These are phyloP conservation scores for Inonotus obliquus DNA, from an alignment of 1,284 basidiomycete genomes.

Conservation along the genomic window DNA sequence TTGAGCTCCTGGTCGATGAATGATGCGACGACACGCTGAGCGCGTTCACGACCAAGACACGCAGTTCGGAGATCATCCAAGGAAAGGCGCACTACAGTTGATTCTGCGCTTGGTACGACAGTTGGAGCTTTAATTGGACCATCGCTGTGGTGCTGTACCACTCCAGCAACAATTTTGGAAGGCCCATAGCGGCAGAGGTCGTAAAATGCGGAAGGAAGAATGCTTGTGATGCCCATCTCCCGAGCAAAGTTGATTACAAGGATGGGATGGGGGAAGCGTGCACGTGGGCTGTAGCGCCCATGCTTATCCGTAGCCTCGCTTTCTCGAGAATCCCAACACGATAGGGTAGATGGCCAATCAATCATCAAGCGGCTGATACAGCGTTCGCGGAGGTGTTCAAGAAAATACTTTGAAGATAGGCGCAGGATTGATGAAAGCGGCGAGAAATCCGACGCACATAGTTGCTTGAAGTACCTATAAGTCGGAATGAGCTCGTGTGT, in stretches of 20 bases:
- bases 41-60: conserved; percentile 57
- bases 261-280: conserved; percentile 49
- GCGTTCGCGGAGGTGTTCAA: conserved; percentile 51
- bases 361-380: conserved; percentile 50
- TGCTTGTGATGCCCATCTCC: conserved; percentile 48
- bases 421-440: conserved; percentile 56
- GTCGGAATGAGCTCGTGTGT: neutral
- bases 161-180: conserved; percentile 56
- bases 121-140: conserved; percentile 21
- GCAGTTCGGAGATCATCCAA: conserved; percentile 43
- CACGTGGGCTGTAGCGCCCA: conserved; percentile 45
- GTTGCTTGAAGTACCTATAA: conserved; percentile 37
- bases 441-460: conserved; percentile 48
- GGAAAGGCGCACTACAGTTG: conserved; percentile 32
- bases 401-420: conserved; percentile 63
- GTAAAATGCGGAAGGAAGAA: conserved; percentile 66
- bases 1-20: conserved; percentile 57
- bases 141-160: conserved; percentile 22
- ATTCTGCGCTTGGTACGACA: neutral
- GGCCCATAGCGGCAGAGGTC: conserved; percentile 68
- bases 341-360: conserved; percentile 61
- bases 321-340: conserved; percentile 63
- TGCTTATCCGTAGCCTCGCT: conserved; percentile 37
- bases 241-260: conserved; percentile 62
- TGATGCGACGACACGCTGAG: conserved; percentile 55